A percentile compares a stretch with the other conserved stretches of the same genome.
phyloP scores from a whole-genome alignment of 164 flowering plant species.

The Magnolia changhungtana region DNA sequence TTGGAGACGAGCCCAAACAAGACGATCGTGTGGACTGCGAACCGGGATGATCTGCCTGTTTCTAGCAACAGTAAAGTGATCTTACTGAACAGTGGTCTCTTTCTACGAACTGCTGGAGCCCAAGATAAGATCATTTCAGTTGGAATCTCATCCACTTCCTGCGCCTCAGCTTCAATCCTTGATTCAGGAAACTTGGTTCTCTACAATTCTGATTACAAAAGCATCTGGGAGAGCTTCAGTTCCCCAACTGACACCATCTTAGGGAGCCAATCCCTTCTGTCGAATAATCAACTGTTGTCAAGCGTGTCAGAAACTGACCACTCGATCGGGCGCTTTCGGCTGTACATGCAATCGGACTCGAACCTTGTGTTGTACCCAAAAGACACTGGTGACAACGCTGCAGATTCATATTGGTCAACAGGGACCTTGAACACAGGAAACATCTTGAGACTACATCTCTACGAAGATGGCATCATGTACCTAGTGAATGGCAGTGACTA shows the following conservation, averaged over 20 bases:
- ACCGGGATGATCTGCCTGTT: constrained; percentile 18
- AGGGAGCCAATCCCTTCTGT: background rate
- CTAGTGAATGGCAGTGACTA: background rate
- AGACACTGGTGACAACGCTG: background rate
- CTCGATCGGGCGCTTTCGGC: background rate
- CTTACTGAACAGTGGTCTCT: background rate
- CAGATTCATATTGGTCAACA: background rate
- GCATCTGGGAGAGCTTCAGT: constrained; percentile 6
- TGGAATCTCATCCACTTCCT: background rate
- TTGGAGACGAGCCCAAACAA: background rate
- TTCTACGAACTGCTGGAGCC: background rate
- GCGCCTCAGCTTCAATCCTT: constrained; percentile 33
- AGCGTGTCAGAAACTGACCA: background rate
- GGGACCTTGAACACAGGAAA: background rate
- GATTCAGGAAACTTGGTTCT: constrained; percentile 43
- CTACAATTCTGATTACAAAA: background rate
- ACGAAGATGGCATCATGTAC: background rate
- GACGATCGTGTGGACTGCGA: constrained; percentile 23
- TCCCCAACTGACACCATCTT: constrained; percentile 5
- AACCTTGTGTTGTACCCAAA: background rate
- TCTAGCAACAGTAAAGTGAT: background rate
- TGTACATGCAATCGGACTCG: background rate
- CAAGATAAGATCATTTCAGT: background rate
- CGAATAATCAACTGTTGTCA: background rate
- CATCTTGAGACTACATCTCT: background rate